These are phyloP conservation scores for Myxozyma geophila DNA, from an alignment of 805 yeast species.

Conservation along the genomic window DNA sequence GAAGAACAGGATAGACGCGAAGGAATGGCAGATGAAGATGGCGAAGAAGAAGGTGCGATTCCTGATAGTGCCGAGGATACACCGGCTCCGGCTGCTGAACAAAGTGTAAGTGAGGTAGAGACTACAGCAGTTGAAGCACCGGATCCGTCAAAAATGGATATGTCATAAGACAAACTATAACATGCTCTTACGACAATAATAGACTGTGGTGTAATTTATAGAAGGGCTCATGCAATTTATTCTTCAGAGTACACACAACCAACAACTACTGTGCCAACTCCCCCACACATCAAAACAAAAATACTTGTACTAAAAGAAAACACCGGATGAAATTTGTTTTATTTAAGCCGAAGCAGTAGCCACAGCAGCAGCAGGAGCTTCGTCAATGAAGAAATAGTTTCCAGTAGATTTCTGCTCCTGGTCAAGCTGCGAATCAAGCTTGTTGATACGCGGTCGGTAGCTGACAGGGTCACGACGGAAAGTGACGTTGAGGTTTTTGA, in stretches of 20 bases:
- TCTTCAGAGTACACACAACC: background rate
- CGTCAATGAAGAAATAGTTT: slow-evolving; percentile 93
- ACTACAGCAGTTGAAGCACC: background rate
- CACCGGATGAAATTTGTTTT: too few species aligned
- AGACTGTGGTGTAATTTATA: too few species aligned
- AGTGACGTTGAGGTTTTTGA: slow-evolving; percentile 95
- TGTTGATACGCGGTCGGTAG: slow-evolving; percentile 98
- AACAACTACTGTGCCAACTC: background rate
- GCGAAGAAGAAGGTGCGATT: slow-evolving; percentile 23
- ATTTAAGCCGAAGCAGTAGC: slow-evolving; percentile 3
- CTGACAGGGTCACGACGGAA: slow-evolving; percentile 99
- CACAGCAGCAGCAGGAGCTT: slow-evolving; percentile 4
- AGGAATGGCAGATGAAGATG: slow-evolving; percentile 28
- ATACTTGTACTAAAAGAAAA: background rate
- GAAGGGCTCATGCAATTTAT: too few species aligned
- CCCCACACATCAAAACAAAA: background rate
- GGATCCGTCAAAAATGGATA: slow-evolving; percentile 9
- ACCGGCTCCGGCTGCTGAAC: background rate
- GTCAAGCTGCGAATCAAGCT: slow-evolving; percentile 92
- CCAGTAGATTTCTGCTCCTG: slow-evolving; percentile 93
- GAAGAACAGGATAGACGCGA: slow-evolving; percentile 34
- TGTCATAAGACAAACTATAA: background rate
- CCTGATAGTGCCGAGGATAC: background rate
- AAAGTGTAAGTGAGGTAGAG: background rate
- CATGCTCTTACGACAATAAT: background rate